Evolutionary conservation across 768 basidiomycete species (phyloP).

Genomic region (Phylloporus arenicola): DNA sequence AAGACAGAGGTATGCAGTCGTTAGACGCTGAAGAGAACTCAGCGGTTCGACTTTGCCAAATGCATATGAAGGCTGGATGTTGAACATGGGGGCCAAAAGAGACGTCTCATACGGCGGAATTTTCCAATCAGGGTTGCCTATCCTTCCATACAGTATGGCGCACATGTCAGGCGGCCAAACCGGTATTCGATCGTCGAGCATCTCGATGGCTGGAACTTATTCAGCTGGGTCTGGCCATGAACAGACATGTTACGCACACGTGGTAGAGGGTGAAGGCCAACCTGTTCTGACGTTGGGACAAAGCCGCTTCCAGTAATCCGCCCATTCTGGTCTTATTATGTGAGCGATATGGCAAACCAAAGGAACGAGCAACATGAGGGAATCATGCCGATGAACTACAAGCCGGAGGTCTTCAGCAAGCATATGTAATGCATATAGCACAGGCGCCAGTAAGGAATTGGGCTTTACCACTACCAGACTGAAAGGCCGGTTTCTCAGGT

Average conservation of each 20-base stretch:
- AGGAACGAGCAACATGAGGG: conserved; percentile 53
- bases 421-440: conserved; percentile 73
- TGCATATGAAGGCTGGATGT: conserved; percentile 49
- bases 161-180: conserved; percentile 76
- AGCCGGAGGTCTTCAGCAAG: conserved; percentile 69
- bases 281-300: conserved; percentile 55
- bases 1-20: conserved; percentile 51
- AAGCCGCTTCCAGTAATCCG: conserved; percentile 86
- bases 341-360: conserved; percentile 59
- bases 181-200: conserved; percentile 65
- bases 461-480: conserved; percentile 27
- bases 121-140: conserved; percentile 66
- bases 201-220: conserved; percentile 34
- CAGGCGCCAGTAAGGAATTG: conserved; percentile 47
- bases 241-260: conserved; percentile 15
- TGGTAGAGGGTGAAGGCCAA: conserved; percentile 51
- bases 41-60: conserved; percentile 63
- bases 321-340: conserved; percentile 77
- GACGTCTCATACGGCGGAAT: conserved; percentile 43
- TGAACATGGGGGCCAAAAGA: conserved; percentile 45
- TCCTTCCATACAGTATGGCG: conserved; percentile 51
- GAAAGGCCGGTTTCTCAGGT: conserved; percentile 24
- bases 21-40: conserved; percentile 47
- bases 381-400: conserved; percentile 48
- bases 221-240: conserved; percentile 6